Percentiles rank a stretch among this genome's conserved stretches.
These are phyloP conservation scores for Flaveria bidentis DNA, from an alignment of 129 eudicot genomes.

Conservation along the genomic window DNA sequence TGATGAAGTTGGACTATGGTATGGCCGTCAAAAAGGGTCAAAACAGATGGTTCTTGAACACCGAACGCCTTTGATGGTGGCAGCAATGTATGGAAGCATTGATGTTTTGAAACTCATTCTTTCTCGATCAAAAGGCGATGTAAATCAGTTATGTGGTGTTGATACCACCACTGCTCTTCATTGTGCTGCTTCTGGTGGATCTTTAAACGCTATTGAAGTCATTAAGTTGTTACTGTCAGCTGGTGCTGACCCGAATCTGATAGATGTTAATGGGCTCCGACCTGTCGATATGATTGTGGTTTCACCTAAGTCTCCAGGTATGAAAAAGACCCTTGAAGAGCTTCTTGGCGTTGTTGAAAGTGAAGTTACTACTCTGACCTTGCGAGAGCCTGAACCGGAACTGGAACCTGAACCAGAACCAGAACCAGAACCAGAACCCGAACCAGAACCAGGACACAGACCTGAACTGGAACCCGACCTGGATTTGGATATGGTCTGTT, in stretches of 20 bases:
- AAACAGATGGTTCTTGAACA: constrained; percentile 38
- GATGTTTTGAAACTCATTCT: constrained; percentile 41
- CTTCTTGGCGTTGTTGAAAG: constrained; percentile 17
- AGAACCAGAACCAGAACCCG: not conserved
- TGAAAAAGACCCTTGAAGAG: constrained; percentile 25
- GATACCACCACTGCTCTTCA: constrained; percentile 45
- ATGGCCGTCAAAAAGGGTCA: constrained; percentile 31
- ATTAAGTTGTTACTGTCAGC: constrained; percentile 31
- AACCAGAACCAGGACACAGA: not conserved
- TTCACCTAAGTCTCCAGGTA: constrained; percentile 21
- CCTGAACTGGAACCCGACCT: not conserved
- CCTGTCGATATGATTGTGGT: constrained; percentile 37
- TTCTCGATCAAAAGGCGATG: constrained; percentile 29
- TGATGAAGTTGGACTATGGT: constrained; percentile 40
- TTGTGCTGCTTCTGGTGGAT: constrained; percentile 42
- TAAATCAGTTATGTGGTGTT: constrained; percentile 27
- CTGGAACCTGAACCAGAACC: not conserved
- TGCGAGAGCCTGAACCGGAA: not conserved
- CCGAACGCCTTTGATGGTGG: constrained; percentile 47
- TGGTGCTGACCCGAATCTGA: constrained; percentile 39
- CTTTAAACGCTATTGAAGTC: constrained; percentile 38
- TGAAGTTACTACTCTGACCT: not conserved
- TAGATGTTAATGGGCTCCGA: constrained; percentile 35
- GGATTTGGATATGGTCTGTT: not conserved
- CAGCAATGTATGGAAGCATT: constrained; percentile 44